Conservation (phyloP, 208 protist species). For the Trypanosoma congolense region DNA sequence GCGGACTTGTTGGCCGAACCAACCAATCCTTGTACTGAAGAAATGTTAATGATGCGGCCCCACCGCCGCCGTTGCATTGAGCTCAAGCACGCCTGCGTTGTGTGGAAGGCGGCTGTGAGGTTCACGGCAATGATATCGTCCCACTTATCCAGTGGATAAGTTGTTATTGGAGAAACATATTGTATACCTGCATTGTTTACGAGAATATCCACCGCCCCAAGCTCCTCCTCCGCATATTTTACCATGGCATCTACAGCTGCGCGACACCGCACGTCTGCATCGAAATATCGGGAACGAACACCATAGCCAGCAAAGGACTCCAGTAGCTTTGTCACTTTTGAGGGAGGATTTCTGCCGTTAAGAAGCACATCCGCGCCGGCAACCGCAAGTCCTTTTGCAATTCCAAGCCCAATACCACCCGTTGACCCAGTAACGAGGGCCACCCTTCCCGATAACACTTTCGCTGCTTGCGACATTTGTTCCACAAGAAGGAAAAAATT, state of each 20-base stretch:
- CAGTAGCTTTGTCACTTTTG: background rate
- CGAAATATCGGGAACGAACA: conserved; percentile 17
- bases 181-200: conserved; percentile 57
- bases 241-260: conserved; percentile 18
- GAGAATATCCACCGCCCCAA: conserved; percentile 36
- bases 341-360: conserved; percentile 13
- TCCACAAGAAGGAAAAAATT: background rate
- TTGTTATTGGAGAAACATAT: conserved; percentile 31
- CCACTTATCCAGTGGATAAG: conserved; percentile 35
- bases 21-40: conserved; percentile 40
- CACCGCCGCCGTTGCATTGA: conserved; percentile 28
- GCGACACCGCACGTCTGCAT: conserved; percentile 20
- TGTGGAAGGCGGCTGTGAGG: conserved; percentile 35
- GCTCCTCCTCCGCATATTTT: conserved; percentile 13
- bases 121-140: conserved; percentile 42
- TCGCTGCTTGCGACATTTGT: conserved; percentile 7
- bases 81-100: conserved; percentile 30
- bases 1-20: conserved; percentile 37
- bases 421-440: conserved; percentile 42
- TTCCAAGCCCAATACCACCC: conserved; percentile 40
- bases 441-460: conserved; percentile 18
- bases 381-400: conserved; percentile 28
- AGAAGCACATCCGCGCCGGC: conserved; percentile 29
- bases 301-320: conserved; percentile 14
- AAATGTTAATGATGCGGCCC: conserved; percentile 47